phyloP scores from a whole-genome alignment of 139 green algal genomes.

The Chlorella vulgaris region DNA sequence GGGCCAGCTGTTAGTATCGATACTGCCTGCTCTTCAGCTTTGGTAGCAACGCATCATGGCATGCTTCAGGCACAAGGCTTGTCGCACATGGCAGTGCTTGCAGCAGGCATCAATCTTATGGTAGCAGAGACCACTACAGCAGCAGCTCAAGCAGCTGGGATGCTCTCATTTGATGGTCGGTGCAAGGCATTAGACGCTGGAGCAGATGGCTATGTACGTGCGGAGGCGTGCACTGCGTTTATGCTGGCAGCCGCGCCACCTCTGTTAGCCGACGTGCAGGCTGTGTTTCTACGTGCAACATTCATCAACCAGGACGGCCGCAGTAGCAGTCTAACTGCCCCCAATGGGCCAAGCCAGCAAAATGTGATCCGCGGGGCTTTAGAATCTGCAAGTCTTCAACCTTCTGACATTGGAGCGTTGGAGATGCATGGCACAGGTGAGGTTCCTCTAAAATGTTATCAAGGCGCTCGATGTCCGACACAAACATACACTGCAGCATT shows the following conservation, averaged over 20 bases:
- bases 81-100: background rate
- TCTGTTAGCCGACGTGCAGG: no score
- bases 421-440: conserved; percentile 59
- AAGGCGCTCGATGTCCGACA: background rate
- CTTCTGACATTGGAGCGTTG: conserved; percentile 5
- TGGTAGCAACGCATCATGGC: conserved; percentile 54
- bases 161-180: conserved; percentile 49
- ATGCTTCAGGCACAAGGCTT: conserved; percentile 12
- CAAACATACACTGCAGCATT: background rate
- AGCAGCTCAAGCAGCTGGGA: conserved; percentile 23
- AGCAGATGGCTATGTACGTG: conserved; percentile 67
- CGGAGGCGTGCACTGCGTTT: conserved; percentile 36
- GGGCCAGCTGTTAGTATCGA: conserved; percentile 60
- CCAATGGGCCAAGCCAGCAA: conserved; percentile 77
- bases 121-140: conserved; percentile 33
- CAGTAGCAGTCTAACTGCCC: conserved; percentile 81
- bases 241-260: background rate
- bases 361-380: conserved; percentile 59
- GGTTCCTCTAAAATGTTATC: background rate
- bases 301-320: conserved; percentile 89
- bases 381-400: conserved; percentile 9
- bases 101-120: conserved; percentile 44
- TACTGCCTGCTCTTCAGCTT: conserved; percentile 67
- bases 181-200: conserved; percentile 65
- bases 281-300: conserved; percentile 26